Conservation (phyloP, 2,329 filamentous ascomycete genomes). For the Fusarium sp. region DNA sequence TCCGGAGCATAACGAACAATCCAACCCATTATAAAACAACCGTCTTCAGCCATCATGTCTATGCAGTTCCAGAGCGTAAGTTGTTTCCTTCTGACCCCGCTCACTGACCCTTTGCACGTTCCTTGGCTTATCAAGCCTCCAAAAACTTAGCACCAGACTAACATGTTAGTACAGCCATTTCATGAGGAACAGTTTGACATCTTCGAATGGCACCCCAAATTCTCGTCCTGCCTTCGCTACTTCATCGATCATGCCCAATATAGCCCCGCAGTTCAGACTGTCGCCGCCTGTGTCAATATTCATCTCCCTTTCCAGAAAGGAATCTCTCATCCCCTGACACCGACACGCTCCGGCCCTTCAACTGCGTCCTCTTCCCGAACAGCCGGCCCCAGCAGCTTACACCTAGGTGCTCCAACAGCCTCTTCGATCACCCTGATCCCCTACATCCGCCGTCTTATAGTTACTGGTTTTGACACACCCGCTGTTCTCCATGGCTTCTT, state of each 20-base stretch:
- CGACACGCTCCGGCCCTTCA: constrained; percentile 49
- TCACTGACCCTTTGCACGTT: constrained; percentile 6
- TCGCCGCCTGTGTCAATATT: constrained; percentile 94
- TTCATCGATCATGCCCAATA: constrained; percentile 95
- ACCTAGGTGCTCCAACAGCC: constrained; percentile 43
- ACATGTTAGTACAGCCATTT: constrained; percentile 58
- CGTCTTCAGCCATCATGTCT: constrained; percentile 38
- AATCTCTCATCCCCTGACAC: constrained; percentile 57
- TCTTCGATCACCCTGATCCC: constrained; percentile 80
- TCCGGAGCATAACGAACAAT: constrained; percentile 11
- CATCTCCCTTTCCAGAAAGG: constrained; percentile 85
- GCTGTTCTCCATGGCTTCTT: constrained; percentile 96
- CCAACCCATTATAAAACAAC: constrained; percentile 7
- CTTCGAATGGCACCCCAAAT: constrained; percentile 93
- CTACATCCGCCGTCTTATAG: constrained; percentile 90
- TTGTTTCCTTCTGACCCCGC: constrained; percentile 14
- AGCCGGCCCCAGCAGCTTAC: constrained; percentile 44
- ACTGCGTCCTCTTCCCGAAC: constrained; percentile 51
- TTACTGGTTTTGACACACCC: constrained; percentile 90
- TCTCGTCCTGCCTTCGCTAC: constrained; percentile 90
- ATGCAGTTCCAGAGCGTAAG: constrained; percentile 48
- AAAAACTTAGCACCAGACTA: constrained; percentile 25
- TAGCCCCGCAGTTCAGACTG: constrained; percentile 84
- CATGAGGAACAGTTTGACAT: constrained; percentile 77
- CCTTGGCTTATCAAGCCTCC: constrained; percentile 12